Percentiles rank a stretch among this genome's conserved stretches.
Conservation (phyloP, 2,329 filamentous ascomycete species). For the Sporothrix pseudoabietina region DNA sequence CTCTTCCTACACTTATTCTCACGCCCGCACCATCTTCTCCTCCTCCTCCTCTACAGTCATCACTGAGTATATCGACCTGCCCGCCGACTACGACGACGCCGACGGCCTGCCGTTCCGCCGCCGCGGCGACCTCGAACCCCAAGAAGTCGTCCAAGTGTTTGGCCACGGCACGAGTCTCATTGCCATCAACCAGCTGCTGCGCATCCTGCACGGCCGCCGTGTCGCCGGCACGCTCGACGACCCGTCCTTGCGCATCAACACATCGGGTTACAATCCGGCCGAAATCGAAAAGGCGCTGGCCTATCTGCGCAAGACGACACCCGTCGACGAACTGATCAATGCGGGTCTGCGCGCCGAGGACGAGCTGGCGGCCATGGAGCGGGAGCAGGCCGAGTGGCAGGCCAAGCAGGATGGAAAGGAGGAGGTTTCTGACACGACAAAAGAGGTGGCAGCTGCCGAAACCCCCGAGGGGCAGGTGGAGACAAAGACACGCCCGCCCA, state of each 20-base stretch:
- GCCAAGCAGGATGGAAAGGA: constrained; percentile 36
- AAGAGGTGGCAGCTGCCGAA: constrained; percentile 30
- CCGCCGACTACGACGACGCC: constrained; percentile 58
- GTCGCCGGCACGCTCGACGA: constrained; percentile 66
- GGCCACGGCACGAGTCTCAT: constrained; percentile 49
- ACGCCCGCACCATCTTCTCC: constrained; percentile 39
- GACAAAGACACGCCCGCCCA: not conserved
- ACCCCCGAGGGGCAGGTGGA: not conserved
- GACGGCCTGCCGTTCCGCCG: constrained; percentile 57
- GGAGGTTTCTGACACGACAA: constrained; percentile 23
- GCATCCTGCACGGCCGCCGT: constrained; percentile 63
- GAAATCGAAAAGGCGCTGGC: constrained; percentile 53
- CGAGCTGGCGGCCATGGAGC: constrained; percentile 59
- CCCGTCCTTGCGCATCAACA: constrained; percentile 54
- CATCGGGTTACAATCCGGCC: constrained; percentile 46
- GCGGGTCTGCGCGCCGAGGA: constrained; percentile 64
- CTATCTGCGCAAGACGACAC: constrained; percentile 58
- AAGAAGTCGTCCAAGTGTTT: constrained; percentile 54
- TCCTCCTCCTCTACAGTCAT: constrained; percentile 42
- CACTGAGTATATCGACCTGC: constrained; percentile 61
- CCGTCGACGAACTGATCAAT: constrained; percentile 63
- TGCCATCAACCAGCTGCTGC: constrained; percentile 57
- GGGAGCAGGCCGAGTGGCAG: constrained; percentile 37
- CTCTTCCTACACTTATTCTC: not conserved
- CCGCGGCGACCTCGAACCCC: constrained; percentile 50